These are phyloP conservation scores for Russula griseocarnosa DNA, from an alignment of 768 basidiomycete genomes.

Conservation along the genomic window DNA sequence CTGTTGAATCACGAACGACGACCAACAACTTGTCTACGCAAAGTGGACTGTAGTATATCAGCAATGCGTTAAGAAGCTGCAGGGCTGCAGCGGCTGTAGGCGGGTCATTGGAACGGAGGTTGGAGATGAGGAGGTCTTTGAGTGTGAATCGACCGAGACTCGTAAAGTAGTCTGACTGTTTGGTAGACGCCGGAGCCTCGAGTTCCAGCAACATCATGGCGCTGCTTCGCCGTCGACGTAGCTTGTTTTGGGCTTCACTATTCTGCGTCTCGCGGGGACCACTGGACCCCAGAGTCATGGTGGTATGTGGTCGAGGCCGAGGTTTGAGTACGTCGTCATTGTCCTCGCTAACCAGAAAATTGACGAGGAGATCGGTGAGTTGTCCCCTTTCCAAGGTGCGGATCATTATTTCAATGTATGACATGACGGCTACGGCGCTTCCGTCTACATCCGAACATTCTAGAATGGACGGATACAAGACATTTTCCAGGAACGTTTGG, in stretches of 20 bases:
- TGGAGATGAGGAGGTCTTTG: slow-evolving; percentile 81
- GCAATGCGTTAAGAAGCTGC: slow-evolving; percentile 73
- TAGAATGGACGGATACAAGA: slow-evolving; percentile 87
- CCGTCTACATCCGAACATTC: slow-evolving; percentile 92
- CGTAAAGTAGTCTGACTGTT: slow-evolving; percentile 77
- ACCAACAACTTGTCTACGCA: slow-evolving; percentile 66
- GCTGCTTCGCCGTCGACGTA: slow-evolving; percentile 70
- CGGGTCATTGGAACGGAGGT: slow-evolving; percentile 64
- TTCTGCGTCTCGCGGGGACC: slow-evolving; percentile 37
- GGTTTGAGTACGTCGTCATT: slow-evolving; percentile 59
- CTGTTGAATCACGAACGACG: slow-evolving; percentile 62
- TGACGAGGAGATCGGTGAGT: slow-evolving; percentile 65
- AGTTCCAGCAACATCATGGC: slow-evolving; percentile 89
- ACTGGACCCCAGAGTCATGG: slow-evolving; percentile 41
- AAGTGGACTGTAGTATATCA: slow-evolving; percentile 62
- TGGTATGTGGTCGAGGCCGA: slow-evolving; percentile 40
- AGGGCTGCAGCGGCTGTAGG: slow-evolving; percentile 71
- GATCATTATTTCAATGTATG: slow-evolving; percentile 88
- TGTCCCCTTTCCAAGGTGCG: slow-evolving; percentile 65
- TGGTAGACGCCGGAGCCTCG: slow-evolving; percentile 69
- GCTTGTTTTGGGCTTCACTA: slow-evolving; percentile 44
- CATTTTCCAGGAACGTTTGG: slow-evolving; percentile 85
- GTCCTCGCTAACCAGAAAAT: slow-evolving; percentile 82
- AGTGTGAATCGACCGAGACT: slow-evolving; percentile 86
- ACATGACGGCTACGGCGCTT: slow-evolving; percentile 94